Evolutionary conservation across 345 rosid species (phyloP), one percentile per base, ranked within the genome.

Genomic region (Moringa oleifera): DNA sequence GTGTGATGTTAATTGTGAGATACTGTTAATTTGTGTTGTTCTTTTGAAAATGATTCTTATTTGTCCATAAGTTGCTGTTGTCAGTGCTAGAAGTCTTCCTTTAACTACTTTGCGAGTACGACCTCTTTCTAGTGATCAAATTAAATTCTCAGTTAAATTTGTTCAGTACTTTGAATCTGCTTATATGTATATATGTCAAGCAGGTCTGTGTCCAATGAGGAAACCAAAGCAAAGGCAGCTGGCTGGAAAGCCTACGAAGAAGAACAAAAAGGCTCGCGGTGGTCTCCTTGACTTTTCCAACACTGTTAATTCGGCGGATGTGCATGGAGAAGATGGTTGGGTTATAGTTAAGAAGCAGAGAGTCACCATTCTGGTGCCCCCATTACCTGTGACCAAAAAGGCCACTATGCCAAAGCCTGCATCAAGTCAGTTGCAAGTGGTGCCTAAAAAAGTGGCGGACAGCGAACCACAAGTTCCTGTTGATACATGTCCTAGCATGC

Each of bases 301-400:
- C 51, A 31, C 73, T 17, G 67, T 70, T 19, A 50, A 56, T 58
- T 73, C 73, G 57, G 73, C 69, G 49, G 77, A 57, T 45, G 28
- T 67, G 23, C 62, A 25, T 52, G 82, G 64, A 47, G 87, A 81
- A 62, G 94, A 83, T 23, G 63, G 80, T 73, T 89, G 96, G 96
- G 73, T 86, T 6, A 62, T 86, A 18, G 89, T 89, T 71, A 86
- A 85, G 63, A 85, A 75, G 76, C 94, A 86, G 72, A 79, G 77
- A 68, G 80, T 89, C 64, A 75, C 83, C 59, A 81, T 89, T 80
- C 68, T 83, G 20, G 62, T 89, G 68, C 91, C 96, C 69, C 71
- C 89, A 49, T 75, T 77, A 33, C 79, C 79, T 23, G 19, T 23
- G 2, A 62, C 80, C 51, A 63, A 57, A 46, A 69, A 57, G 17